Percentiles rank a stretch among this genome's conserved stretches.
phyloP scores from a whole-genome alignment of 805 yeast genomes.

The Kluyveromyces lactis region DNA sequence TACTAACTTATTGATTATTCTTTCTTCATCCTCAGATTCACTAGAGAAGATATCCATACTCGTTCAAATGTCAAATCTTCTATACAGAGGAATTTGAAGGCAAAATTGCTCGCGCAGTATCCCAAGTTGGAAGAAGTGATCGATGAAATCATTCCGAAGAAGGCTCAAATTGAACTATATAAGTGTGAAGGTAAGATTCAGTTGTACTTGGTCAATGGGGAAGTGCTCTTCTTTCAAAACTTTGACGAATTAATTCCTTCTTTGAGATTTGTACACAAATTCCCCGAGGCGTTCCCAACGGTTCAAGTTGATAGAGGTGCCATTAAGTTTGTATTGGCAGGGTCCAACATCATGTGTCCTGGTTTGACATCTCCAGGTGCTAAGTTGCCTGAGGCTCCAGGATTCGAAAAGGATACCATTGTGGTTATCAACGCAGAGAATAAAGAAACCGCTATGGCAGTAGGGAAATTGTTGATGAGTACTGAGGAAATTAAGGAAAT shows the following conservation, averaged over 20 bases:
- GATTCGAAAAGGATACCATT: slow-evolving; percentile 46
- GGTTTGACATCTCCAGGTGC: slow-evolving; percentile 88
- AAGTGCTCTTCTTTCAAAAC: slow-evolving; percentile 72
- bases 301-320: slow-evolving; percentile 96
- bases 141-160: slow-evolving; percentile 82
- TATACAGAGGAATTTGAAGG: slow-evolving; percentile 80
- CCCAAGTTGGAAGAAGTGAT: slow-evolving; percentile 68
- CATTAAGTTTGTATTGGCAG: slow-evolving; percentile 87
- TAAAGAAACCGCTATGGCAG: slow-evolving; percentile 81
- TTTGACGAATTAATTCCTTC: slow-evolving; percentile 74
- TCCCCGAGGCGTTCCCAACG: slow-evolving; percentile 74
- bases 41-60: slow-evolving; percentile 81
- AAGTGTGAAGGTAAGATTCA: slow-evolving; percentile 89
- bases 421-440: slow-evolving; percentile 89
- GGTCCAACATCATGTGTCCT: slow-evolving; percentile 96
- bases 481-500: slow-evolving; percentile 76
- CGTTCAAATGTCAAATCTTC: slow-evolving; percentile 90
- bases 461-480: slow-evolving; percentile 82
- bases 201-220: slow-evolving; percentile 62
- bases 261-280: slow-evolving; percentile 66
- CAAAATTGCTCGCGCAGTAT: slow-evolving; percentile 64
- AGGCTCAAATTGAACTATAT: slow-evolving; percentile 66
- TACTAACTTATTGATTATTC: too few species aligned
- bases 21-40: slow-evolving; percentile 54
- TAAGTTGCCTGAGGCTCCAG: slow-evolving; percentile 63